Evolutionary conservation across 2,329 filamentous ascomycete species (phyloP).

Genomic region (Leptographium procerum): DNA sequence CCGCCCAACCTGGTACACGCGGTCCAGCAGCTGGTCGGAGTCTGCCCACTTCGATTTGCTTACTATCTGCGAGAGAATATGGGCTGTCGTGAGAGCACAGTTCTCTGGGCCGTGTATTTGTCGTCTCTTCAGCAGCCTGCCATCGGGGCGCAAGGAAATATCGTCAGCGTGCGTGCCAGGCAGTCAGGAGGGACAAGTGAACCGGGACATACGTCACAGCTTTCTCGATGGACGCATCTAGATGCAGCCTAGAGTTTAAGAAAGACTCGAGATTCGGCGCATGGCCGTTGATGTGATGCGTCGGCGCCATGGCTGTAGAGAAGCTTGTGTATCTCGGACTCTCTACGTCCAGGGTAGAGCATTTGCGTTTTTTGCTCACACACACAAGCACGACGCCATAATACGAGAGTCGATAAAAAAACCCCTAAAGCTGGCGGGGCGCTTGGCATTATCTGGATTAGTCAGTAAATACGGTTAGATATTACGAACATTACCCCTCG

Average conservation of each 20-base stretch:
- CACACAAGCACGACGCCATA: background rate
- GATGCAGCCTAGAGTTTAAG: constrained; percentile 51
- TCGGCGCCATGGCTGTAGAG: constrained; percentile 39
- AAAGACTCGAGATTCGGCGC: constrained; percentile 70
- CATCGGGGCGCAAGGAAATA: background rate
- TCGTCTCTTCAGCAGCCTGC: constrained; percentile 74
- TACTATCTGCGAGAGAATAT: constrained; percentile 78
- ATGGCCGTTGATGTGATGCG: constrained; percentile 33
- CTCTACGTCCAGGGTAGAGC: background rate
- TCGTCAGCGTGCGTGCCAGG: background rate
- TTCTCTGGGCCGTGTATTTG: constrained; percentile 81
- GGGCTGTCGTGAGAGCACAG: constrained; percentile 83
- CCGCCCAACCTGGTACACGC: constrained; percentile 68
- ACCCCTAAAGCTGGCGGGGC: too few species aligned
- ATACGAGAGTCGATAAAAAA: too few species aligned
- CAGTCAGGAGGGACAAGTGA: background rate
- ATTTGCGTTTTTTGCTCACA: background rate
- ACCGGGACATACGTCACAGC: constrained; percentile 57
- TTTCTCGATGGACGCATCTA: constrained; percentile 74
- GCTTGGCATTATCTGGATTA: too few species aligned
- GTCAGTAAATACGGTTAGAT: too few species aligned
- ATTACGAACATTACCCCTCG: too few species aligned
- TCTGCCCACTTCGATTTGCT: constrained; percentile 69
- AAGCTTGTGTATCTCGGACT: background rate
- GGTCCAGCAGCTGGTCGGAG: constrained; percentile 65